These are phyloP conservation scores for Eucalyptus brandiana DNA, from an alignment of 345 rosid species.

Conservation along the genomic window DNA sequence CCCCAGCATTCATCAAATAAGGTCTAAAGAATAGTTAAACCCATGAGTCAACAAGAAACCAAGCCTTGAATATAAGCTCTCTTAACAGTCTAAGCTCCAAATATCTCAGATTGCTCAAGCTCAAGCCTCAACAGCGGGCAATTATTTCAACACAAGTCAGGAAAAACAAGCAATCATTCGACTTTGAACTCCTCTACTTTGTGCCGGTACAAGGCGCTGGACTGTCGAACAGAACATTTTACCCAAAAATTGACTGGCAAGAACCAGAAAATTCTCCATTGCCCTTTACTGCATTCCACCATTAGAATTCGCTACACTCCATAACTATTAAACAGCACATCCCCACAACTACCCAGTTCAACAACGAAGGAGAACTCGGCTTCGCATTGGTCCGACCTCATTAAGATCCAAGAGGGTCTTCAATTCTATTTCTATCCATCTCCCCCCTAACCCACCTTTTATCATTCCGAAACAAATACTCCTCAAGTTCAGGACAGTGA, in stretches of 20 bases:
- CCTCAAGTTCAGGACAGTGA: neutral
- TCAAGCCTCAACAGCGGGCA: neutral
- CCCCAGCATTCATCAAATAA: neutral
- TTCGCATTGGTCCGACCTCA: neutral
- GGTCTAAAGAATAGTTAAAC: neutral
- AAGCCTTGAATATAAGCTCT: neutral
- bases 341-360: neutral
- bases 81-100: neutral
- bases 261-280: neutral
- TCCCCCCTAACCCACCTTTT: neutral
- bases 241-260: neutral
- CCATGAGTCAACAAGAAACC: neutral
- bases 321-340: neutral
- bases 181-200: neutral
- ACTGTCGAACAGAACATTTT: neutral
- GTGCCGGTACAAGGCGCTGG: neutral
- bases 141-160: neutral
- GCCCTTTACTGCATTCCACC: neutral
- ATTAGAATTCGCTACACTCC: neutral
- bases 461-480: neutral
- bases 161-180: neutral
- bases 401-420: neutral
- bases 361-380: neutral
- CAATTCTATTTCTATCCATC: neutral
- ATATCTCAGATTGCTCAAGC: neutral